These are phyloP conservation scores for Neurospora sp. DNA, from an alignment of 495 filamentous ascomycete species.

Conservation along the genomic window DNA sequence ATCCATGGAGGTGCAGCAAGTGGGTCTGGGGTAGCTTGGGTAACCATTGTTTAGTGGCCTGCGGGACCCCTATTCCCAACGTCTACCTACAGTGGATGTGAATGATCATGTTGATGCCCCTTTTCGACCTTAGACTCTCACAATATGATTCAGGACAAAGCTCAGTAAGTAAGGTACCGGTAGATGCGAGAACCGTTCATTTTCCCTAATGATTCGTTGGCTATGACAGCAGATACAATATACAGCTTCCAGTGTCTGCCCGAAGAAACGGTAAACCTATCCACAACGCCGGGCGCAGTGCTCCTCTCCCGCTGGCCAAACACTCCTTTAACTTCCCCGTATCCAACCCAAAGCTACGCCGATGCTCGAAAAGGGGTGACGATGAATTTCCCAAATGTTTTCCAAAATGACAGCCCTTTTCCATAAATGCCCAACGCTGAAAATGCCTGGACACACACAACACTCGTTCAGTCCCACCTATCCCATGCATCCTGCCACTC, in stretches of 20 bases:
- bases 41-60: neutral
- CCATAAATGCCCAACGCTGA: neutral
- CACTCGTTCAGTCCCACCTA: neutral
- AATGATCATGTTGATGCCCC: neutral
- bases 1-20: neutral
- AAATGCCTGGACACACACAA: neutral
- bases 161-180: neutral
- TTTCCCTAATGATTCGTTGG: neutral
- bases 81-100: neutral
- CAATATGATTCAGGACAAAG: neutral
- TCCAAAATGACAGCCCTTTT: neutral
- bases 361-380: neutral
- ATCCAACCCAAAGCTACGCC: neutral
- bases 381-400: neutral
- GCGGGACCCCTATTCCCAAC: neutral
- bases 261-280: neutral
- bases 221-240: neutral
- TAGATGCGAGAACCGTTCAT: neutral
- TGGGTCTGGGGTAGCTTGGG: neutral
- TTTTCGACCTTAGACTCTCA: neutral
- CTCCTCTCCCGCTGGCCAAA: neutral
- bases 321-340: neutral
- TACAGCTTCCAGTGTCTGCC: neutral
- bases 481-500: conserved; percentile 13
- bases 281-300: neutral